phyloP scores from a whole-genome alignment of 2,329 filamentous ascomycete species.

The Fusarium paranaense region DNA sequence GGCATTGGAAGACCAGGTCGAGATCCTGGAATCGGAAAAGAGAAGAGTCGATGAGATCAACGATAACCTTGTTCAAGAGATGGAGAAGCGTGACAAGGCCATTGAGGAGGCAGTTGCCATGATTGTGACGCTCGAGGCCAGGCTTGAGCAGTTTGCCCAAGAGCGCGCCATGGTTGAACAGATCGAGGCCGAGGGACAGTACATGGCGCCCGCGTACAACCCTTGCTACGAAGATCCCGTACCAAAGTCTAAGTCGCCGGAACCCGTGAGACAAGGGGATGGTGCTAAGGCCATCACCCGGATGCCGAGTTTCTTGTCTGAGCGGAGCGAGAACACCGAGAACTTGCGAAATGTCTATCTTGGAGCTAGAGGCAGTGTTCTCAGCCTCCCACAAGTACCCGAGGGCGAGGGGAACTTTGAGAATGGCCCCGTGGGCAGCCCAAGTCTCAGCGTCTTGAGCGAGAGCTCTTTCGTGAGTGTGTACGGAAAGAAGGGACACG shows the following conservation, averaged over 20 bases:
- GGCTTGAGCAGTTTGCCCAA: conserved; percentile 63
- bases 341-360: conserved; percentile 72
- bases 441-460: conserved; percentile 72
- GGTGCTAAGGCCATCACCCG: conserved; percentile 59
- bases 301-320: conserved; percentile 75
- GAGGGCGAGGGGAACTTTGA: conserved; percentile 51
- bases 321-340: conserved; percentile 68
- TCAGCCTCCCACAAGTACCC: conserved; percentile 61
- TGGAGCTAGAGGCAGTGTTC: conserved; percentile 59
- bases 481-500: conserved; percentile 62
- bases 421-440: conserved; percentile 59
- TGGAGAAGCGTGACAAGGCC: conserved; percentile 77
- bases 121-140: conserved; percentile 74
- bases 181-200: conserved; percentile 58
- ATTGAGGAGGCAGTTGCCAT: conserved; percentile 77
- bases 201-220: conserved; percentile 49
- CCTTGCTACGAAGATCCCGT: conserved; percentile 40
- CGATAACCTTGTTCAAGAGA: conserved; percentile 66
- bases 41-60: conserved; percentile 68
- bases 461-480: conserved; percentile 76
- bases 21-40: conserved; percentile 65
- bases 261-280: conserved; percentile 40
- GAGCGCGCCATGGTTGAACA: conserved; percentile 66
- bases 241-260: conserved; percentile 27
- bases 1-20: conserved; percentile 68